Evolutionary conservation across 306 rosid genomes (phyloP), one percentile per base, ranked within the genome.

Genomic region (Ochetophila trinervis): DNA sequence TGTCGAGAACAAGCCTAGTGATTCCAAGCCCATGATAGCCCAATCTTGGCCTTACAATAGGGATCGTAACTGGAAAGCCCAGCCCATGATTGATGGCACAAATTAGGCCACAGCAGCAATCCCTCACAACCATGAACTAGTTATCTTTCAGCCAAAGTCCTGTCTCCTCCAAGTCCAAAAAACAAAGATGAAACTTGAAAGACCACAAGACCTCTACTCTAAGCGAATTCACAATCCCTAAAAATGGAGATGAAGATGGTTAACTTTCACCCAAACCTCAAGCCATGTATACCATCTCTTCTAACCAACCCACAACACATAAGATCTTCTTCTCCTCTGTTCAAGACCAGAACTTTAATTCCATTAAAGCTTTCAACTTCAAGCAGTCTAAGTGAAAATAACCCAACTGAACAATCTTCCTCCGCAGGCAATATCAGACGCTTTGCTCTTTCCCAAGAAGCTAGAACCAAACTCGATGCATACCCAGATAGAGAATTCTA

Each of bases 401-500:
- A 47, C 63, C 79, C 67, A 67, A 36, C 64, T 42, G 74, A 68
- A 32, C 80, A 76, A 54, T 75, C 77, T 53, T 63, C 88, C 32
- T 71, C 86, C 21, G 76, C 51, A 2, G 88, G 95, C 51, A 83
- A 79, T 77, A 82, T 82, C 40, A 88, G 79, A 69, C 91, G 87
- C 53, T 76, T 79, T 40, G 95, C 78, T 74, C 76, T 91, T 0
- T 68, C 76, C 47, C 77, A 71, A 70, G 78, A 88, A 70, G 90
- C 83, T 8, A 91, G 95, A 85, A 69, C 85, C 30, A 91, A 91
- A 62, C 80, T 88, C 11, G 81, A 91, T 73, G 22, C 67, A 1
- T 72, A 54, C 49, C 73, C 88, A 14, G 97, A 91, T 34, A 62
- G 83, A 63, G 89, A 91, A 0, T 91, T 91, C 82, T 91, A 91